Base-by-base conservation (phyloP, 2,329 filamentous ascomycete species). In the Diplodia seriata region DNA sequence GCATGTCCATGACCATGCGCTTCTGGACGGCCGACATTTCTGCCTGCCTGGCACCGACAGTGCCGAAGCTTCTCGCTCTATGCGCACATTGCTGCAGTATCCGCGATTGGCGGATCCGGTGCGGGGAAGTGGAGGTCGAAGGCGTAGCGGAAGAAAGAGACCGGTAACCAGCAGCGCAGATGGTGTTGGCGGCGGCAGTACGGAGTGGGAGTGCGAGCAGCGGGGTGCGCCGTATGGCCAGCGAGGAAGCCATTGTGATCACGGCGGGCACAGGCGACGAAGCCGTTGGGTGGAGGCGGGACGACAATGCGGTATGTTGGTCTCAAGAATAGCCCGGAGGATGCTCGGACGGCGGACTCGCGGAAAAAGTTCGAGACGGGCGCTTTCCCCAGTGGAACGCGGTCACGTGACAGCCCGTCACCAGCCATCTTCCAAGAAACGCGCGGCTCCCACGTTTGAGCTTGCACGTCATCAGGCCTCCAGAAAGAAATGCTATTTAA, bases 1-100 rank as follows among this genome's bases (percentile, higher is more conserved):
- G 62, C 62, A 65, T 65, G 36, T 65, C 55, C 15, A 38, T 18
- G 33, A 67, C 47, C 54, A 63, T 63, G 40, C 59, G 38, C 57
- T 36, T 62, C 57, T 18, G 4, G 29, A 11, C 15, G 2, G 43
- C 31, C 29, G 59, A 38, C 31, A 26, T n/a, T 31, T 51, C 47
- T 3, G 15, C 31, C 43, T 43, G 51, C 20, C 54, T 55, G 14
- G 40, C 43, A n/a, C 54, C 33, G 29, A 51, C 29, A 15, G 50
- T 20, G 26, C 64, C 40, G 38, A 59, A 15, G n/a, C n/a, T 29
- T 29, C 33, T 26, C 23, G 23, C 26, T 2, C 57, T 11, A 6
- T 2, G 8, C 9, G 38, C 23, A n/a, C 56, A 55, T 55, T 53
- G 26, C 18, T 31, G 23, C 56, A 59, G 23, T 47, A 49, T 50